Evolutionary conservation across 768 basidiomycete genomes (phyloP).

Genomic region (Amanita pallidorosea): DNA sequence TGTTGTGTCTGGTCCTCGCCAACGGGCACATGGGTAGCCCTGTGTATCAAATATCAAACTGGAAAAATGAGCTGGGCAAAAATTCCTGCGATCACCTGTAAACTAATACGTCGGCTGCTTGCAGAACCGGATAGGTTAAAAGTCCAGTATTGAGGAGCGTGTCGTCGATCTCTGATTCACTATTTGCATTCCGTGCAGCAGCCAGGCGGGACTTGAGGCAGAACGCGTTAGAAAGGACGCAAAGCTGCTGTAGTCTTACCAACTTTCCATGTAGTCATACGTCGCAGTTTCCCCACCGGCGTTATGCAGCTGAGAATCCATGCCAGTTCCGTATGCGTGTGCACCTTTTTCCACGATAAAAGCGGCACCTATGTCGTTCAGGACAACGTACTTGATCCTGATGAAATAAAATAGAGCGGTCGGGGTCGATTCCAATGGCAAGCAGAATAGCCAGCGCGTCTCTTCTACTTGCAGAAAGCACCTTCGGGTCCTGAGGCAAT

Average conservation of each 20-base stretch:
- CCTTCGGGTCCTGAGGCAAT: conserved; percentile 71
- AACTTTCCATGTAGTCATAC: conserved; percentile 99
- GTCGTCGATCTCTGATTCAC: conserved; percentile 74
- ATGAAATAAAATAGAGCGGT: conserved; percentile 65
- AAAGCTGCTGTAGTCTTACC: conserved; percentile 6
- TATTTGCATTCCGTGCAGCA: conserved; percentile 59
- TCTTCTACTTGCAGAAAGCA: conserved; percentile 48
- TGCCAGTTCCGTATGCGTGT: conserved; percentile 73
- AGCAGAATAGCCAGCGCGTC: conserved; percentile 79
- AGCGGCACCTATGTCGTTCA: neutral
- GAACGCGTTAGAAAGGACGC: conserved; percentile 4
- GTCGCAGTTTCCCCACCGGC: conserved; percentile 66
- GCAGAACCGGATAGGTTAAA: conserved; percentile 87
- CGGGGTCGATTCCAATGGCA: conserved; percentile 77
- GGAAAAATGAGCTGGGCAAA: conserved; percentile 9
- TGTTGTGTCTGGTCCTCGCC: conserved; percentile 97
- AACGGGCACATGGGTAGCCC: conserved; percentile 89
- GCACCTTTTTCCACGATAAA: conserved; percentile 42
- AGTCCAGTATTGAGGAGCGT: conserved; percentile 74
- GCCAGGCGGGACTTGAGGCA: conserved; percentile 58
- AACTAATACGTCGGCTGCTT: conserved; percentile 84
- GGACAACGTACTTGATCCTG: conserved; percentile 70
- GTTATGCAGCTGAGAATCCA: conserved; percentile 87
- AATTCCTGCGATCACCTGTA: conserved; percentile 46
- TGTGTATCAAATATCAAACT: conserved; percentile 16